Evolutionary conservation across 164 flowering plant species (phyloP).

Genomic region (Saururus chinensis): DNA sequence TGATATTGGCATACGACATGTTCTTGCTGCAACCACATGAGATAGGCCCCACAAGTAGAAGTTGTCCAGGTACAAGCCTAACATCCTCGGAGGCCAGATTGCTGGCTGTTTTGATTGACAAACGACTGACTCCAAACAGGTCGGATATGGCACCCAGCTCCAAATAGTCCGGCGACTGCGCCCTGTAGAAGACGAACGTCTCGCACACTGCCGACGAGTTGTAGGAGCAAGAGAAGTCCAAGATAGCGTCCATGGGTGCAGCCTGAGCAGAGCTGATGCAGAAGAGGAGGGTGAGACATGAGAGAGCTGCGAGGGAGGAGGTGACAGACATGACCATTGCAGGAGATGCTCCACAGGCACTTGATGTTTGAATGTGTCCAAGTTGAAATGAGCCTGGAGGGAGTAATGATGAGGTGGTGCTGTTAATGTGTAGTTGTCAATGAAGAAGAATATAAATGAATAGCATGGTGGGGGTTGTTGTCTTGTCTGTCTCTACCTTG

Average conservation of each 20-base stretch:
- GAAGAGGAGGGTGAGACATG: conserved; percentile 6
- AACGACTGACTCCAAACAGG: conserved; percentile 38
- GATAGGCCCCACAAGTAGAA: conserved; percentile 39
- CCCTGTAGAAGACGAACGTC: conserved; percentile 38
- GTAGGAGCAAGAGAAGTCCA: conserved; percentile 35
- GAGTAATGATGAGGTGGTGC: conserved; percentile 2
- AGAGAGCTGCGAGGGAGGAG: conserved; percentile 10
- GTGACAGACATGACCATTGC: conserved; percentile 21
- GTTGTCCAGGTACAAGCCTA: conserved; percentile 31
- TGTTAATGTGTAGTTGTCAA: conserved; percentile 14
- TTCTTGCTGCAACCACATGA: conserved; percentile 43
- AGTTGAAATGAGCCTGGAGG: neutral
- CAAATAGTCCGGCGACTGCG: conserved; percentile 28
- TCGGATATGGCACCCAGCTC: conserved; percentile 20
- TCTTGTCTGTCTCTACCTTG: conserved; percentile 5
- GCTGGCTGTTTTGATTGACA: conserved; percentile 27
- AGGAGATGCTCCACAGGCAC: neutral
- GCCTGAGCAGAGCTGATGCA: conserved; percentile 14
- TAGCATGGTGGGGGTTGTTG: neutral
- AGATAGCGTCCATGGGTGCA: conserved; percentile 11
- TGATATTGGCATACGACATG: conserved; percentile 35
- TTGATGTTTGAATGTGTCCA: neutral
- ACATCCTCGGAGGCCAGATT: conserved; percentile 30
- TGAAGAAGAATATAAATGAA: neutral
- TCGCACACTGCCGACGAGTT: conserved; percentile 22